Conservation (phyloP, 164 flowering plant genomes). For the Annona cherimola region DNA sequence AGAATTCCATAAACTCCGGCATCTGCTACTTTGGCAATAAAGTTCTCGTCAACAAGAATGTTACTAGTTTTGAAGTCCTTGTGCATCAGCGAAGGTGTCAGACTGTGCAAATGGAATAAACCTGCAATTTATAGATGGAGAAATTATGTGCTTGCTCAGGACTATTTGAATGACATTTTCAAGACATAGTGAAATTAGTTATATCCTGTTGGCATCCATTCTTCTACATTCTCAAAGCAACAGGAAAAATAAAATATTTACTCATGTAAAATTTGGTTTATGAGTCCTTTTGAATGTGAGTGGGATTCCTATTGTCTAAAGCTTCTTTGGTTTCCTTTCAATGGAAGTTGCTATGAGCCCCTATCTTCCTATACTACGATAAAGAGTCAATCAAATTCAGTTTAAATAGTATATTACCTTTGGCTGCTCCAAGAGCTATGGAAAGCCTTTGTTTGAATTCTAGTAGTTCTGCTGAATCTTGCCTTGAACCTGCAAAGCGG, state of each 20-base stretch:
- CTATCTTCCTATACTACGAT: too few relatives aligned
- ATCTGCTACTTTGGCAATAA: slow-evolving; percentile 76
- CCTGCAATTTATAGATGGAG: slow-evolving; percentile 35
- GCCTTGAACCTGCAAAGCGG: slow-evolving; percentile 31
- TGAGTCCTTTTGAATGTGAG: not conserved
- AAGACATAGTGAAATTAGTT: too few relatives aligned
- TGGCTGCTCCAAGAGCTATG: slow-evolving; percentile 67
- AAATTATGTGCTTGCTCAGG: not conserved
- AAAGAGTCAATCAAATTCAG: too few relatives aligned
- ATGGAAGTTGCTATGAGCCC: not conserved
- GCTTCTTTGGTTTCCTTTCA: not conserved
- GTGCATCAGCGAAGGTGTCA: slow-evolving; percentile 54
- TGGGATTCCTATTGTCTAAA: not conserved
- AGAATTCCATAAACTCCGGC: slow-evolving; percentile 46
- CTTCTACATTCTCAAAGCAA: not conserved
- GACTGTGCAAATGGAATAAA: slow-evolving; percentile 50
- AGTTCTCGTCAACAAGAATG: slow-evolving; percentile 75
- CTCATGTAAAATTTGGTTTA: too few relatives aligned
- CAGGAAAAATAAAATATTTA: too few relatives aligned
- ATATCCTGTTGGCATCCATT: not conserved
- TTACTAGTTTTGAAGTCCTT: slow-evolving; percentile 63
- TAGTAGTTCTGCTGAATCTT: slow-evolving; percentile 35
- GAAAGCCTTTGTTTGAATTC: slow-evolving; percentile 72
- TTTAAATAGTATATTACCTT: slow-evolving; percentile 41
- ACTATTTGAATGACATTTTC: not conserved